Conservation (phyloP, 176 grass and related monocot genomes). For the Saccharum officinarum region DNA sequence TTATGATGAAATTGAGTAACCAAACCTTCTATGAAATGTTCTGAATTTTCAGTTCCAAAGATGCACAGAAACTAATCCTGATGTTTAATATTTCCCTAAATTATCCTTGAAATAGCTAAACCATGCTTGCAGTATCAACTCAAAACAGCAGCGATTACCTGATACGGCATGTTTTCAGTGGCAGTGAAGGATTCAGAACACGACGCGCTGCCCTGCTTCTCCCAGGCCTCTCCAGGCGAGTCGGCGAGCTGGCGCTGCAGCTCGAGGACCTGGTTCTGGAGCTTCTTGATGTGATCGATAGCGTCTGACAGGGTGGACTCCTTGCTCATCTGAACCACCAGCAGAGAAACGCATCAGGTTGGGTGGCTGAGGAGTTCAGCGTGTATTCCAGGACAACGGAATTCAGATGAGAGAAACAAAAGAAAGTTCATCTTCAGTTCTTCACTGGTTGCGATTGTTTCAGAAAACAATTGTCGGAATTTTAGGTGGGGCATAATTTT, state of each 20-base stretch:
- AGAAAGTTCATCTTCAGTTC: no score
- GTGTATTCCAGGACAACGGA: no score
- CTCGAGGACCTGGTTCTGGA: conserved; percentile 73
- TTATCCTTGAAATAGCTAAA: neutral
- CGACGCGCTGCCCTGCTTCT: conserved; percentile 57
- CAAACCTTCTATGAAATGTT: neutral
- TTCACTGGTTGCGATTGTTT: neutral
- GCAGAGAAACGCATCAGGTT: neutral
- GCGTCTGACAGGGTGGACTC: conserved; percentile 81
- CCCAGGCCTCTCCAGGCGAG: conserved; percentile 45
- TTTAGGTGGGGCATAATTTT: no score
- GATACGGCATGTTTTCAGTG: conserved; percentile 43
- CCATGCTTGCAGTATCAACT: neutral
- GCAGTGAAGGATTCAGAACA: conserved; percentile 41
- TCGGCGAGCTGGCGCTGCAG: conserved; percentile 66
- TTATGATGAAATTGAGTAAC: neutral
- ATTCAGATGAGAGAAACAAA: no score
- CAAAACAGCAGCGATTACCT: conserved; percentile 38
- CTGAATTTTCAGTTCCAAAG: neutral
- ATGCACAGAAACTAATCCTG: neutral
- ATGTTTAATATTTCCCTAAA: neutral
- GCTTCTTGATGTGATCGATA: conserved; percentile 76
- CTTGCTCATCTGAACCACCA: conserved; percentile 85
- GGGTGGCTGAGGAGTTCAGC: no score
- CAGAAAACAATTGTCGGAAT: neutral